Percentiles rank a stretch among this genome's conserved stretches.
phyloP scores from a whole-genome alignment of 495 filamentous ascomycete species.

The Ramalina peruviana region DNA sequence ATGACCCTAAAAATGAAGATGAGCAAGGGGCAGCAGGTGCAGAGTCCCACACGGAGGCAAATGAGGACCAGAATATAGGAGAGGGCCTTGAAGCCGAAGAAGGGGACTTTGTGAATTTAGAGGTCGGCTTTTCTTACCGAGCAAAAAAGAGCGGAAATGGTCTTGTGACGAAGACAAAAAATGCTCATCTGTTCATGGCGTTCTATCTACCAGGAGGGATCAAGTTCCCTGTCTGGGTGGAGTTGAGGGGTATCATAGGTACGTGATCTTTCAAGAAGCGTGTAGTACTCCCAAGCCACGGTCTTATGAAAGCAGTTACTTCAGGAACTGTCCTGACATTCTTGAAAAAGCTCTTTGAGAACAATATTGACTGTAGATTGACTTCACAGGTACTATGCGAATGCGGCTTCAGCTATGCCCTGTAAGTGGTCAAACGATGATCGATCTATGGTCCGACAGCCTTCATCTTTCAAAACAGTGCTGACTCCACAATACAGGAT shows the following conservation, averaged over 20 bases:
- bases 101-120: slow-evolving; percentile 58
- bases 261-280: slow-evolving; percentile 8
- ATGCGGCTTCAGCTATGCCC: slow-evolving; percentile 43
- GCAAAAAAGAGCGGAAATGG: slow-evolving; percentile 40
- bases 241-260: slow-evolving; percentile 50
- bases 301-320: too few species aligned
- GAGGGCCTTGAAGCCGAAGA: slow-evolving; percentile 62
- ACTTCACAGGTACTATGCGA: slow-evolving; percentile 45
- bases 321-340: too few species aligned
- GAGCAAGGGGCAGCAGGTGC: slow-evolving; percentile 16
- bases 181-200: slow-evolving; percentile 53
- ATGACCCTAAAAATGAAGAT: slow-evolving; percentile 9
- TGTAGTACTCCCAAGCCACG: too few species aligned
- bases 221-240: slow-evolving; percentile 56
- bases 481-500: slow-evolving; percentile 35
- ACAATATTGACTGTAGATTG: too few species aligned
- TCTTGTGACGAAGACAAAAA: slow-evolving; percentile 46
- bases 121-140: slow-evolving; percentile 56
- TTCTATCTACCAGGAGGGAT: slow-evolving; percentile 51
- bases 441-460: too few species aligned
- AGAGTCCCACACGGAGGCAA: slow-evolving; percentile 10
- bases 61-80: slow-evolving; percentile 34
- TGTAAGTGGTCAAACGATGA: too few species aligned
- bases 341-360: too few species aligned
- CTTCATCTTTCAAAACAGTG: too few species aligned